These are phyloP conservation scores for Malassezia slooffiae DNA, from an alignment of 1,284 basidiomycete genomes.

Conservation along the genomic window DNA sequence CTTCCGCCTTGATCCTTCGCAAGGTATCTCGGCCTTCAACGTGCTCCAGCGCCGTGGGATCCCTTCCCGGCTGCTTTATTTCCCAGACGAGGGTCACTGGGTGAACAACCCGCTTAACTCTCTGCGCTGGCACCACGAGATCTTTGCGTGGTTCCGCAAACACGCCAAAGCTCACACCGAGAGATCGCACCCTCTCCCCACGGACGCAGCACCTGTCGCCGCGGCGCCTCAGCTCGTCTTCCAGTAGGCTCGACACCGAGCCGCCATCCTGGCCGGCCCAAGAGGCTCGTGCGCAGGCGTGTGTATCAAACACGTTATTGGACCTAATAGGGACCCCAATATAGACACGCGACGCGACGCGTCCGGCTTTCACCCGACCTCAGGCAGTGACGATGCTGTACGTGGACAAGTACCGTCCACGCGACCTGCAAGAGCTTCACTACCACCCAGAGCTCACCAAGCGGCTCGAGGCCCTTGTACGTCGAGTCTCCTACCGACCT, in stretches of 20 bases:
- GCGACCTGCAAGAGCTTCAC: conserved; percentile 70
- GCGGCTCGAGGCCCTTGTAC: conserved; percentile 67
- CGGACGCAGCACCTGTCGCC: too few species aligned
- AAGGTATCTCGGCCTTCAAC: conserved; percentile 27
- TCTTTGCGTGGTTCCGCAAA: conserved; percentile 27
- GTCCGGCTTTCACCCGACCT: too few species aligned
- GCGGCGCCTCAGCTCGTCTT: too few species aligned
- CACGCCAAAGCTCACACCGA: too few species aligned
- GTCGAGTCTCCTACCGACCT: too few species aligned
- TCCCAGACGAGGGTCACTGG: conserved; percentile 32
- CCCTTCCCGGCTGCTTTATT: conserved; percentile 25
- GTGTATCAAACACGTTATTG: too few species aligned
- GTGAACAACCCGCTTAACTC: conserved; percentile 22
- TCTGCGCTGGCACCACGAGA: conserved; percentile 29
- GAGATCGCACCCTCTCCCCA: too few species aligned
- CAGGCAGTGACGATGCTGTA: conserved; percentile 28
- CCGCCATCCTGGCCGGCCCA: too few species aligned
- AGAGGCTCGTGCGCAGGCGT: too few species aligned
- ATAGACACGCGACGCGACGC: too few species aligned
- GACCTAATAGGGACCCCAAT: too few species aligned
- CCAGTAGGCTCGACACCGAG: too few species aligned
- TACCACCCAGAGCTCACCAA: conserved; percentile 75
- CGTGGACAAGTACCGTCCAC: conserved; percentile 66
- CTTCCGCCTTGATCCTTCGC: conserved; percentile 19
- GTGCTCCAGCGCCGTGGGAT: conserved; percentile 27